These are phyloP conservation scores for Ascochyta koolunga DNA, from an alignment of 2,329 filamentous ascomycete genomes.

Conservation along the genomic window DNA sequence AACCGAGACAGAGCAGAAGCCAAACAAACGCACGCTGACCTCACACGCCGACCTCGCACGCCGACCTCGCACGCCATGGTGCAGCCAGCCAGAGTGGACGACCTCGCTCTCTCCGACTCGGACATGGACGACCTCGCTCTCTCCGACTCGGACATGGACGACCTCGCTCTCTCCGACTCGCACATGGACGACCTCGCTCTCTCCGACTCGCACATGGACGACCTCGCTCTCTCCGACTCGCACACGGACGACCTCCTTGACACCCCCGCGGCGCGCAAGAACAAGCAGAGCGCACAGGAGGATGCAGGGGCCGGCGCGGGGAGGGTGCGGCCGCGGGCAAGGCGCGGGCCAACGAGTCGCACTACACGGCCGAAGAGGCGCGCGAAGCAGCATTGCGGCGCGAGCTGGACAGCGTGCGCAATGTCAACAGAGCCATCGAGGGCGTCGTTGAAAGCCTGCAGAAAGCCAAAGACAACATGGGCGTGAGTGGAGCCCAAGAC, in stretches of 20 bases:
- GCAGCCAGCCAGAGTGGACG: constrained; percentile 56
- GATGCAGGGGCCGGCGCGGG: constrained; percentile 30
- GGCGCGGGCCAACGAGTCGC: constrained; percentile 54
- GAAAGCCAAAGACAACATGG: constrained; percentile 78
- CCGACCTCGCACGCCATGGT: constrained; percentile 20
- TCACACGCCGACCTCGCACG: too few relatives aligned
- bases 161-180: constrained; percentile 60
- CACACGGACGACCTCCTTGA: constrained; percentile 64
- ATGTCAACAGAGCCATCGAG: constrained; percentile 88
- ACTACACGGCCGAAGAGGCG: constrained; percentile 68
- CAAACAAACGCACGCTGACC: too few relatives aligned
- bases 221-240: constrained; percentile 60
- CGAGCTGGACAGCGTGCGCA: constrained; percentile 82
- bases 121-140: constrained; percentile 62
- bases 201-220: constrained; percentile 62
- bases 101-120: constrained; percentile 60
- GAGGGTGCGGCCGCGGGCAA: constrained; percentile 47
- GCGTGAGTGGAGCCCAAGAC: constrained; percentile 57
- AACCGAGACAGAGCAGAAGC: not conserved
- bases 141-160: too few relatives aligned
- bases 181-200: constrained; percentile 61
- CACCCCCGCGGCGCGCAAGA: constrained; percentile 55
- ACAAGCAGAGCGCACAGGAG: constrained; percentile 46
- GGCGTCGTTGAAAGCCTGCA: constrained; percentile 74
- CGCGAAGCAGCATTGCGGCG: constrained; percentile 76